Base-by-base conservation (phyloP, 257 asterid genomes). In the Solanum chilense region DNA sequence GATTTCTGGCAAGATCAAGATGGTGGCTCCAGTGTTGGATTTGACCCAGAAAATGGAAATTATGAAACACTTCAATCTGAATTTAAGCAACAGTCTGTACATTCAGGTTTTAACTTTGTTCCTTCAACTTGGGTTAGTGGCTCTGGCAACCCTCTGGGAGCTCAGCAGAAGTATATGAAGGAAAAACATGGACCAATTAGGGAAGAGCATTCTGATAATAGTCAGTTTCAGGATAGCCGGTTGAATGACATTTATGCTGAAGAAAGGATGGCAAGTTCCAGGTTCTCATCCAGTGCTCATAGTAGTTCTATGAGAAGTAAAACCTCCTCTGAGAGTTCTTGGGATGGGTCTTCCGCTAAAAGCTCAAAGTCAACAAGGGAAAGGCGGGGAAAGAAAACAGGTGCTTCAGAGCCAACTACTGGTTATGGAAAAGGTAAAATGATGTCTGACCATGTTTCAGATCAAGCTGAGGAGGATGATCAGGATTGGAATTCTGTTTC, bases 1-100 rank as follows among this genome's bases (percentile, higher is more conserved):
- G 97, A 93, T 69, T 85, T 89, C 86, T 92, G 94, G 94, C 92
- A 88, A 86, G 98, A 93, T 90, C 95, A 89, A 83, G 96, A 93
- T 86, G 91, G 84, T 70, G 90, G 93, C 71, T 90, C 93, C 77
- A 85, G 91, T 68, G 89, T 92, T 77, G 94, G 88, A 49, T 89
- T 86, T 89, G 95, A 92, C 89, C 90, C 90, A 78, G 95, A 92
- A 74, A 89, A 89, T 80, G 94, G 92, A 86, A 93, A 92, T 80
- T 81, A 81, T 73, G 95, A 91, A 58, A 84, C 78, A 42, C 84
- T 83, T 86, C 93, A 86, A 27, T 87, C 94, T 37, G 98, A 92
- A 71, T 91, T 92, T 86, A 95, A 90, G 88, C 92, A 88, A 80
- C 89, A 91, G 68, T 89, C 93, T 42, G 81, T 83, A 16, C 86